Evolutionary conservation across 2,329 filamentous ascomycete genomes (phyloP), one percentile per base, ranked within the genome.

Genomic region (Aurifilum marmelostoma): DNA sequence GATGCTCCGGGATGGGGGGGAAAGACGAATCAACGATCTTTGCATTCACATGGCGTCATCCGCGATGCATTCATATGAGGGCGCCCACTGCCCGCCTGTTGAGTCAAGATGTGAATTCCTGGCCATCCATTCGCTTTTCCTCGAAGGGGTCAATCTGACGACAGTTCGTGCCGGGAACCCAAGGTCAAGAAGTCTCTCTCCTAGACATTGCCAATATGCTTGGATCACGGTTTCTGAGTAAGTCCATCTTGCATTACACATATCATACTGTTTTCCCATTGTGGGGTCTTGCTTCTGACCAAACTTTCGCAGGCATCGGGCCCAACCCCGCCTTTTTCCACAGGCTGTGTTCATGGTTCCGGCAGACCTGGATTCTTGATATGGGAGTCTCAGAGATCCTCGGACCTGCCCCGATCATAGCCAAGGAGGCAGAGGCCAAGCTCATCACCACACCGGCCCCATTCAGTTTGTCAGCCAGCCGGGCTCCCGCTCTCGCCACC

Each of bases 351-450:
- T 29, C 66, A 39, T 67, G 66, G 66, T 62, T 67, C 47, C 21
- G 52, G 12, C 66, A 67, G 9, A 67, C 29, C 34, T 62, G 61
- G 24, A 27, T 54, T 18, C 27, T 67, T 3, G 66, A 67, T 32
- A 34, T 67, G 21, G 43, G 60, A n/a, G 66, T 67, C 16, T 24
- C 66, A 11, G 66, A 67, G 66, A 60, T 67, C 16, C 43, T 67
- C 24, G 66, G 66, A 14, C 66, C 66, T 2, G 66, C 37, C 6
- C 66, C 66, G 1, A 47, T 67, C 32, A 27, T 63, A 8, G 59
- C 61, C 6, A 47, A 63, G 29, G 59, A 54, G 21, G 50, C 52
- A n/a, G 66, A 54, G 50, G 50, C 60, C 3, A 63, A 63, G 37
- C 43, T 67, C 60, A 58, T 67, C 66, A 63, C 5, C 47, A 63